Conservation (phyloP, 2,329 filamentous ascomycete genomes). For the Dactylellina leptospora region DNA sequence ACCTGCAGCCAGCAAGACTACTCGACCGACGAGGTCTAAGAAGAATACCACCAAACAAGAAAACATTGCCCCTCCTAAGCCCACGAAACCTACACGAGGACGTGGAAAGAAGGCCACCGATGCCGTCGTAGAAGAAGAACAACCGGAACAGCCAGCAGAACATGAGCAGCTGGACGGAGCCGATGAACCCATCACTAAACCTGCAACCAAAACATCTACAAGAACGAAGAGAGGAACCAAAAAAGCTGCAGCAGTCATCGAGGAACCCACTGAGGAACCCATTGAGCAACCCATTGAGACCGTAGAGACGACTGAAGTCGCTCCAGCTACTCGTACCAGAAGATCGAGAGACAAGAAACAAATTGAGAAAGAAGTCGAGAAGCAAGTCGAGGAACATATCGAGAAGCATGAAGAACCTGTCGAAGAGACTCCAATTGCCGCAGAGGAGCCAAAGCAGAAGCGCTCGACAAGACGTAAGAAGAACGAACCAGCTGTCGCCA, state of each 20-base stretch:
- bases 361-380: background rate
- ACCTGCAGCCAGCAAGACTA: background rate
- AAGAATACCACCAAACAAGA: background rate
- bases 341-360: conserved; percentile 1
- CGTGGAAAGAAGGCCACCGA: conserved; percentile 1
- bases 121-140: too few species aligned
- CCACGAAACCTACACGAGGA: background rate
- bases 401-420: background rate
- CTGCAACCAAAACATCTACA: too few species aligned
- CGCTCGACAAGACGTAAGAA: conserved; percentile 1
- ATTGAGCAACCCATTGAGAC: background rate
- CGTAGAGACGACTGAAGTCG: background rate
- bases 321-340: background rate
- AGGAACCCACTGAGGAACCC: background rate
- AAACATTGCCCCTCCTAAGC: background rate
- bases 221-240: background rate
- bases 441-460: background rate
- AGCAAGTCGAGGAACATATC: background rate
- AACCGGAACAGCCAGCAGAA: too few species aligned
- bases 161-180: background rate
- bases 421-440: background rate
- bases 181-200: background rate
- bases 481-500: background rate
- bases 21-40: background rate
- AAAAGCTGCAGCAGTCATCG: background rate